Evolutionary conservation across 257 asterid species (phyloP).

Genomic region (Plantago elongata): DNA sequence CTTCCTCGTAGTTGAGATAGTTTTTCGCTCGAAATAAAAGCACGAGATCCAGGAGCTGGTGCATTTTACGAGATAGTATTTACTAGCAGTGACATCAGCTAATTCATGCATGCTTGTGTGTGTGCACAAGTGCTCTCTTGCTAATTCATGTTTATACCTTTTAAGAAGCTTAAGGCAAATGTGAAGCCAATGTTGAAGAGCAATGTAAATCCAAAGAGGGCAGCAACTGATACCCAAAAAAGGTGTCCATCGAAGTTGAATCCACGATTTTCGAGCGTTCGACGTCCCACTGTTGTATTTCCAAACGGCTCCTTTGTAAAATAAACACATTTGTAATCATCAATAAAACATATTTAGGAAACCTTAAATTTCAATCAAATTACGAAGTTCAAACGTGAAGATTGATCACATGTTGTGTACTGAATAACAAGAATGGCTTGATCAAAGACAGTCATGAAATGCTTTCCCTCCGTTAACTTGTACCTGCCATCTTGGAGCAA

Average conservation of each 20-base stretch:
- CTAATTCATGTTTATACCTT: constrained; percentile 32
- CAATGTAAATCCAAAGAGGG: constrained; percentile 25
- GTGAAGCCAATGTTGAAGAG: constrained; percentile 26
- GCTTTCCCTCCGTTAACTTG: neutral
- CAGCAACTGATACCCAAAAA: constrained; percentile 29
- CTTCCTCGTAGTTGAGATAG: constrained; percentile 25
- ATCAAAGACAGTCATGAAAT: too few species aligned
- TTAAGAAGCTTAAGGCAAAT: constrained; percentile 22
- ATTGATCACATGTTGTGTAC: too few species aligned
- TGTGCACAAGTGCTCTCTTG: neutral
- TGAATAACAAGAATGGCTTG: too few species aligned
- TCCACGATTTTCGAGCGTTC: constrained; percentile 54
- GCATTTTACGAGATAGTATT: constrained; percentile 2
- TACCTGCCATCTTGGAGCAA: constrained; percentile 59
- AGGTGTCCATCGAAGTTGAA: constrained; percentile 32
- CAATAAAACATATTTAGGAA: neutral
- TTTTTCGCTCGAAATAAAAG: constrained; percentile 24
- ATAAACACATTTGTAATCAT: neutral
- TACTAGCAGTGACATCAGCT: constrained; percentile 11
- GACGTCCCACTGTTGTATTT: constrained; percentile 40
- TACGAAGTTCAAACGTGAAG: neutral
- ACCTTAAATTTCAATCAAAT: neutral
- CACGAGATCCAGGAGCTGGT: constrained; percentile 31
- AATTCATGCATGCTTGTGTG: too few species aligned
- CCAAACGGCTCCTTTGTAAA: constrained; percentile 19